These are phyloP conservation scores for Euphorbia schlechtendalii DNA, from an alignment of 441 rosid species.

Conservation along the genomic window DNA sequence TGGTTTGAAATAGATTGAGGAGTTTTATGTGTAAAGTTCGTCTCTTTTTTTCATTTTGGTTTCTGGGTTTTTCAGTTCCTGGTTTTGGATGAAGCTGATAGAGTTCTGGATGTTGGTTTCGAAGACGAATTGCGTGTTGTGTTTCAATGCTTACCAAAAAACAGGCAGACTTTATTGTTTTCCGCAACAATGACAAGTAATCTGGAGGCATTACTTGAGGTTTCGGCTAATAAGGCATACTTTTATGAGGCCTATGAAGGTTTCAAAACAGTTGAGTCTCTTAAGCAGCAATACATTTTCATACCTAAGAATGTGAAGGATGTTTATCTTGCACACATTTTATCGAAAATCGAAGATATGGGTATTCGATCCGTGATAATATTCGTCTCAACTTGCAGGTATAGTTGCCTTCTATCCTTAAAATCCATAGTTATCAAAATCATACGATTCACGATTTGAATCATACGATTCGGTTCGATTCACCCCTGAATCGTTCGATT, in stretches of 20 bases:
- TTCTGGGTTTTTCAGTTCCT: conserved; percentile 64
- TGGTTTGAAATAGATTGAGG: neutral
- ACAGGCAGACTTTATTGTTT: conserved; percentile 76
- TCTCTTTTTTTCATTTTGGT: conserved; percentile 3
- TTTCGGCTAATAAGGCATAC: conserved; percentile 80
- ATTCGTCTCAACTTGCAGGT: conserved; percentile 96
- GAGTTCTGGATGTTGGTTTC: conserved; percentile 92
- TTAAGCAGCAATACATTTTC: conserved; percentile 67
- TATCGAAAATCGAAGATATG: conserved; percentile 80
- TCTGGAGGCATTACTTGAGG: conserved; percentile 58
- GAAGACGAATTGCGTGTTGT: conserved; percentile 70
- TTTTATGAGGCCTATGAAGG: conserved; percentile 97
- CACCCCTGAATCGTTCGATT: too few species aligned
- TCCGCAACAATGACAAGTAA: conserved; percentile 93
- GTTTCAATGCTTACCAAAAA: conserved; percentile 69
- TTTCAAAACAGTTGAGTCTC: conserved; percentile 80
- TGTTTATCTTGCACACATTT: conserved; percentile 61
- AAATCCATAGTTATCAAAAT: too few species aligned
- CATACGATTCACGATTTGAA: too few species aligned
- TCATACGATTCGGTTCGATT: too few species aligned
- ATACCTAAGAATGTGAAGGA: conserved; percentile 79
- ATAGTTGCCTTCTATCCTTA: conserved; percentile 13
- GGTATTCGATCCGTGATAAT: conserved; percentile 83
- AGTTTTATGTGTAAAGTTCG: neutral
- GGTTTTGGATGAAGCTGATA: conserved; percentile 94